Conservation (phyloP, 805 yeast genomes). For the Debaryomyces tyrocola region DNA sequence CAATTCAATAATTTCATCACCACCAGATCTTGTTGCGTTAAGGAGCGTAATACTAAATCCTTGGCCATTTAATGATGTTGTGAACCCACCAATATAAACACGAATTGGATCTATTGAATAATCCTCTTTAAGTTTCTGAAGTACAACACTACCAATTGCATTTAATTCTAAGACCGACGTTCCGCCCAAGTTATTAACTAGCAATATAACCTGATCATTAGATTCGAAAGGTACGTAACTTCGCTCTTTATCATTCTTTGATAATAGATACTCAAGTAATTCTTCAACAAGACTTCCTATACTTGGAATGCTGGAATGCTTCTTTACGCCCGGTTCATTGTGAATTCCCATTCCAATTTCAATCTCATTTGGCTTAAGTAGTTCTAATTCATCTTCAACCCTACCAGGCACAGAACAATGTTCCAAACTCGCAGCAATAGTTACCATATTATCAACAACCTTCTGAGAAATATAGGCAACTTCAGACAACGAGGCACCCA, state of each 20-base stretch:
- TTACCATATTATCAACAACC: slow-evolving; percentile 62
- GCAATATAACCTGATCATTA: slow-evolving; percentile 59
- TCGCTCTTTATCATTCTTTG: slow-evolving; percentile 65
- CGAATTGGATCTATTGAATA: slow-evolving; percentile 57
- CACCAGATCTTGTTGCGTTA: slow-evolving; percentile 47
- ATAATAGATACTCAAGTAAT: slow-evolving; percentile 58
- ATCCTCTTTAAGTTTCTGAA: slow-evolving; percentile 44
- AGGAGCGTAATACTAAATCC: slow-evolving; percentile 79
- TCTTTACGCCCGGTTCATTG: slow-evolving; percentile 71
- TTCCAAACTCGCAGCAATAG: slow-evolving; percentile 80
- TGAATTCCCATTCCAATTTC: slow-evolving; percentile 92
- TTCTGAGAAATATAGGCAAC: slow-evolving; percentile 54
- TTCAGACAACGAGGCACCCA: slow-evolving; percentile 21
- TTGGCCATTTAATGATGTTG: slow-evolving; percentile 81
- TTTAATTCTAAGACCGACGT: slow-evolving; percentile 69
- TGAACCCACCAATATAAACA: slow-evolving; percentile 65
- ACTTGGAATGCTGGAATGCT: slow-evolving; percentile 58
- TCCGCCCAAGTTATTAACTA: slow-evolving; percentile 83
- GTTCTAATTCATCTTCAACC: slow-evolving; percentile 20
- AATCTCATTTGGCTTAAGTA: slow-evolving; percentile 45
- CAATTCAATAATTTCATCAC: slow-evolving; percentile 34
- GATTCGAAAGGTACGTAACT: slow-evolving; percentile 62
- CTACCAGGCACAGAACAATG: slow-evolving; percentile 86
- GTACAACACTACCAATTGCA: slow-evolving; percentile 60
- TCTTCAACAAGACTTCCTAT: slow-evolving; percentile 50